phyloP scores from a whole-genome alignment of 2,329 filamentous ascomycete species.

The Scortechinia acanthostroma region DNA sequence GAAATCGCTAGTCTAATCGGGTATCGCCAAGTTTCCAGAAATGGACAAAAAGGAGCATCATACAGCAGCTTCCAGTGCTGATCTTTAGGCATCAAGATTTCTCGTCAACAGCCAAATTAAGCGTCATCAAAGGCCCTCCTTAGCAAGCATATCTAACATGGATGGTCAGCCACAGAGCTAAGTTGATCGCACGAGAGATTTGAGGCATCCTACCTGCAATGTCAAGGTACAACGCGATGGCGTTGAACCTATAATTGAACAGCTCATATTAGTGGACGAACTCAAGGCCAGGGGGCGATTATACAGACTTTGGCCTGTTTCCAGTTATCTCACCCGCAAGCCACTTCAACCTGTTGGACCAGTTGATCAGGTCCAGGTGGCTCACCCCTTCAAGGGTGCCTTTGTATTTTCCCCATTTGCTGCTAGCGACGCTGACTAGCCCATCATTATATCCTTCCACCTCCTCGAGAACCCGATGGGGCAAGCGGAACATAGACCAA shows the following conservation, averaged over 20 bases:
- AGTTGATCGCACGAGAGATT: too few relatives aligned
- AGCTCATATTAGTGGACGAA: slow-evolving; percentile 2
- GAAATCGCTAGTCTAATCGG: too few relatives aligned
- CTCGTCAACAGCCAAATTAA: too few relatives aligned
- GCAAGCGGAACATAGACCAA: slow-evolving; percentile 54
- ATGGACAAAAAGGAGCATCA: too few relatives aligned
- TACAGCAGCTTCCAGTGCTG: too few relatives aligned
- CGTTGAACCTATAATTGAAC: slow-evolving; percentile 43
- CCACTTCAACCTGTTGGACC: slow-evolving; percentile 54
- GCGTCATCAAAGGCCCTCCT: slow-evolving; percentile 48
- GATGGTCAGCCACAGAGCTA: too few relatives aligned
- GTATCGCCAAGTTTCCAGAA: too few relatives aligned
- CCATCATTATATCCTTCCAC: slow-evolving; percentile 58
- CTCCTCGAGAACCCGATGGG: slow-evolving; percentile 38
- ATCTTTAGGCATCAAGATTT: too few relatives aligned
- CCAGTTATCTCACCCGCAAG: slow-evolving; percentile 43
- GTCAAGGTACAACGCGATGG: slow-evolving; percentile 59
- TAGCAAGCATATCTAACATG: slow-evolving; percentile 62
- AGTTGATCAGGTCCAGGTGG: slow-evolving; percentile 62
- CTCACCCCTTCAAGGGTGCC: slow-evolving; percentile 55
- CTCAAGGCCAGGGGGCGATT: background rate
- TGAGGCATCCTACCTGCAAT: slow-evolving; percentile 41
- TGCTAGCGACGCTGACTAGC: slow-evolving; percentile 58
- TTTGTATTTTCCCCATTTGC: slow-evolving; percentile 53
- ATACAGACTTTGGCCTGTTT: slow-evolving; percentile 38